Evolutionary conservation across 805 yeast species (phyloP), one percentile per base, ranked within the genome.

Genomic region (Saccharomycopsis amapae): DNA sequence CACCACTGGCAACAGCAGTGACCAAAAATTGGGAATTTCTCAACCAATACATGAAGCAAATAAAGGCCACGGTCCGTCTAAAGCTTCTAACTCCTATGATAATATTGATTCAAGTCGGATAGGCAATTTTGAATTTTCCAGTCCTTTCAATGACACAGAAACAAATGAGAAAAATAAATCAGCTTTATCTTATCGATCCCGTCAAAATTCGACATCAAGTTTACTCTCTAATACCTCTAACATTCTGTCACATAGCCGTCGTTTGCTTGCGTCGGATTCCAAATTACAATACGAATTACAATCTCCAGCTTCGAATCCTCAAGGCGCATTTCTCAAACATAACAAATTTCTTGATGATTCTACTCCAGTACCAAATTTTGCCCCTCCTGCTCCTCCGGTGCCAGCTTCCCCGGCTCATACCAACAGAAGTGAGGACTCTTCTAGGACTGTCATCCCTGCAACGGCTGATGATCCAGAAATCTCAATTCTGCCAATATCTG

Each of bases 401-500:
- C 49, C 49, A 19, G 23, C 42, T 7, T 35, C 38, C 20, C 45
- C 49, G 6, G 46, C 49, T 13, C 32, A 23, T 23, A 45, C 48
- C 4, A 39, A 33, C 26, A 24, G n/a, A 15, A 46, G 49, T 31
- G 49, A 41, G 32, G 49, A 41, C 6, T 46, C n/a, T n/a, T n/a
- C n/a, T n/a, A n/a, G n/a, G n/a, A n/a, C n/a, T n/a, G n/a, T n/a
- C n/a, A n/a, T n/a, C n/a, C n/a, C n/a, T n/a, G n/a, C n/a, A n/a
- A n/a, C n/a, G n/a, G n/a, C n/a, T 3, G 26, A 9, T 10, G 7
- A 35, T 5, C 23, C 22, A 26, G 49, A 46, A 23, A 48, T 44
- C 7, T 46, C 48, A 20, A 25, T 23, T 17, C 38, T 40, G 12
- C 50, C 50, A 24, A 31, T 46, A 4, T 42, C 46, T 13, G 38